phyloP scores from a whole-genome alignment of 495 filamentous ascomycete genomes.

The Bacidia rubella region DNA sequence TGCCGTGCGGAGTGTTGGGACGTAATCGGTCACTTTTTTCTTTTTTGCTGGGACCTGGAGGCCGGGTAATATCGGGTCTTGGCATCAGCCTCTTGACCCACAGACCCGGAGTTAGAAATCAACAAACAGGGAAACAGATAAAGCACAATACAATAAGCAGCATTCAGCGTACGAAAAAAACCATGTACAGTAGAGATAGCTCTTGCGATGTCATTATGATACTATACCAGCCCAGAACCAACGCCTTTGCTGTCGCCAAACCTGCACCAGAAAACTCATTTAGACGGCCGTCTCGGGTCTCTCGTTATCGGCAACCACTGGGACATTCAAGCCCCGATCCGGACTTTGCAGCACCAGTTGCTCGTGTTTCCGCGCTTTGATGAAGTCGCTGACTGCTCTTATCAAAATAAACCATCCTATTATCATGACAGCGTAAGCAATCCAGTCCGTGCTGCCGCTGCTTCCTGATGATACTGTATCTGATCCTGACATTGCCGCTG shows the following conservation, averaged over 20 bases:
- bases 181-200: neutral
- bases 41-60: neutral
- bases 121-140: neutral
- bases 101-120: neutral
- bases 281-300: slow-evolving; percentile 69
- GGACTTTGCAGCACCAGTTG: slow-evolving; percentile 88
- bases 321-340: slow-evolving; percentile 71
- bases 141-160: neutral
- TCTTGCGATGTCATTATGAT: neutral
- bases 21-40: neutral
- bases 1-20: neutral
- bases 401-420: slow-evolving; percentile 97
- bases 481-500: slow-evolving; percentile 20
- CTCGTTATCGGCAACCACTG: slow-evolving; percentile 84
- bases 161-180: no score
- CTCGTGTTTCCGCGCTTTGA: slow-evolving; percentile 78
- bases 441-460: slow-evolving; percentile 64
- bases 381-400: slow-evolving; percentile 72
- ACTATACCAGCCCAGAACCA: neutral
- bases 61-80: neutral
- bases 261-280: neutral
- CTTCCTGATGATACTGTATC: slow-evolving; percentile 27
- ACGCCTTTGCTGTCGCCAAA: neutral
- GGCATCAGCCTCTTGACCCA: neutral
- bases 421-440: slow-evolving; percentile 92